These are phyloP conservation scores for Bruguiera parviflora DNA, from an alignment of 345 rosid species.

Conservation along the genomic window DNA sequence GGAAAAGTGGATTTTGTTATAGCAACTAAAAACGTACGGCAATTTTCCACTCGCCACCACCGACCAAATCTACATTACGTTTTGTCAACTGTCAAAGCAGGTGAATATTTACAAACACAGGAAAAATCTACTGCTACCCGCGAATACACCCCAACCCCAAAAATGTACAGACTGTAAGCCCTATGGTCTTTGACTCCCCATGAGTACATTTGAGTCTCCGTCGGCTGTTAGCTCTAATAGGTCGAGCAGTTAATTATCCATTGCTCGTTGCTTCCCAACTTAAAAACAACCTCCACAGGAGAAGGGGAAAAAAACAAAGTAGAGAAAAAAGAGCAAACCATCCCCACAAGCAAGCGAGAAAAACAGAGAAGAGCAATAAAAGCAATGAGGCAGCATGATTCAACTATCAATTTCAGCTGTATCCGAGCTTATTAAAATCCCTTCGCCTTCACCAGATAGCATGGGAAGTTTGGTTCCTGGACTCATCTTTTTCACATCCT, in stretches of 20 bases:
- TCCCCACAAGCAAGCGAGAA: constrained; percentile 12
- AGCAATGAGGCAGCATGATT: not conserved
- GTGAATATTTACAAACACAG: constrained; percentile 28
- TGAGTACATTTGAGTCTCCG: constrained; percentile 1
- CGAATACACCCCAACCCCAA: not conserved
- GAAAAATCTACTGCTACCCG: not conserved
- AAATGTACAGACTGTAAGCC: constrained; percentile 31
- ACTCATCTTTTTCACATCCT: constrained; percentile 31
- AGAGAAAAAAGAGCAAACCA: constrained; percentile 7
- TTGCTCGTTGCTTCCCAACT: constrained; percentile 7
- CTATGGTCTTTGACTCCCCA: constrained; percentile 11
- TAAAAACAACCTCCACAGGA: constrained; percentile 15
- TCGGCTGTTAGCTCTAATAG: constrained; percentile 41
- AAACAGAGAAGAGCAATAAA: constrained; percentile 2
- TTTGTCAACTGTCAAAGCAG: constrained; percentile 5
- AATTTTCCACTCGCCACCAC: constrained; percentile 4
- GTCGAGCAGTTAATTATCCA: constrained; percentile 31
- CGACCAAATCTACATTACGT: constrained; percentile 15
- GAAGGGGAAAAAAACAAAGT: not conserved
- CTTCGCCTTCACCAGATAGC: constrained; percentile 15
- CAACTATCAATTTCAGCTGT: constrained; percentile 38
- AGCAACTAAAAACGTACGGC: not conserved
- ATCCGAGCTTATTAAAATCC: constrained; percentile 43
- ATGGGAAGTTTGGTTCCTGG: constrained; percentile 27
- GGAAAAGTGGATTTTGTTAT: not conserved